These are phyloP conservation scores for Torulaspora delbrueckii DNA, from an alignment of 805 yeast genomes.

Conservation along the genomic window DNA sequence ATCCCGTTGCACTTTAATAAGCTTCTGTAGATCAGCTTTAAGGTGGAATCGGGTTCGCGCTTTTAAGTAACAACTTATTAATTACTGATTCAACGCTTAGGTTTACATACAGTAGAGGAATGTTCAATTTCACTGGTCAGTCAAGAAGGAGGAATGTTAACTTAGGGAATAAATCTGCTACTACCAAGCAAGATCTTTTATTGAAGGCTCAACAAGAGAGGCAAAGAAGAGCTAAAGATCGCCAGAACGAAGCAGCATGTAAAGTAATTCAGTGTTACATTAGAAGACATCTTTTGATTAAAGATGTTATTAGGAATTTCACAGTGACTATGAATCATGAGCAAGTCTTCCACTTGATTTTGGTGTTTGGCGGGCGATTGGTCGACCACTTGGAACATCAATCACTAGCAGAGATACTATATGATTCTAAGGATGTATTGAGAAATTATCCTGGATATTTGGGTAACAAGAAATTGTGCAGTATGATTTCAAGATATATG, in stretches of 20 bases:
- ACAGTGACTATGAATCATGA: constrained; percentile 21
- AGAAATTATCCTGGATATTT: constrained; percentile 11
- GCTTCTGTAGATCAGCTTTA: not conserved
- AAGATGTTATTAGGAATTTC: constrained; percentile 22
- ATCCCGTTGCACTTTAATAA: not conserved
- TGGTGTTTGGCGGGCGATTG: constrained; percentile 31
- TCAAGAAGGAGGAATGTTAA: constrained; percentile 53
- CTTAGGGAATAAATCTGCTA: constrained; percentile 47
- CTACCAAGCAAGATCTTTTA: constrained; percentile 43
- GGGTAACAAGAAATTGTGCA: constrained; percentile 11
- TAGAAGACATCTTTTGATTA: constrained; percentile 38
- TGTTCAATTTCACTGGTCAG: constrained; percentile 63
- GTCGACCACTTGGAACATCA: constrained; percentile 13
- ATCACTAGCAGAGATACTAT: constrained; percentile 9
- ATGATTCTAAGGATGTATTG: constrained; percentile 8
- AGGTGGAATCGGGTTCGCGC: not conserved
- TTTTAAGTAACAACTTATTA: not conserved
- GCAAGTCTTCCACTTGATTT: constrained; percentile 24
- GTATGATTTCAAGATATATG: constrained; percentile 7
- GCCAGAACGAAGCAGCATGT: constrained; percentile 48
- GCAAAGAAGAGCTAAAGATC: constrained; percentile 53
- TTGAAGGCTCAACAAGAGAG: constrained; percentile 64
- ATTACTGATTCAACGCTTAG: not conserved
- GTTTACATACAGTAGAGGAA: constrained; percentile 4
- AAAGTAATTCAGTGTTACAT: constrained; percentile 46